Evolutionary conservation across 23 red algal genomes (phyloP), one percentile per base, ranked within the genome.

Genomic region (Gracilaria vermiculophylla): DNA sequence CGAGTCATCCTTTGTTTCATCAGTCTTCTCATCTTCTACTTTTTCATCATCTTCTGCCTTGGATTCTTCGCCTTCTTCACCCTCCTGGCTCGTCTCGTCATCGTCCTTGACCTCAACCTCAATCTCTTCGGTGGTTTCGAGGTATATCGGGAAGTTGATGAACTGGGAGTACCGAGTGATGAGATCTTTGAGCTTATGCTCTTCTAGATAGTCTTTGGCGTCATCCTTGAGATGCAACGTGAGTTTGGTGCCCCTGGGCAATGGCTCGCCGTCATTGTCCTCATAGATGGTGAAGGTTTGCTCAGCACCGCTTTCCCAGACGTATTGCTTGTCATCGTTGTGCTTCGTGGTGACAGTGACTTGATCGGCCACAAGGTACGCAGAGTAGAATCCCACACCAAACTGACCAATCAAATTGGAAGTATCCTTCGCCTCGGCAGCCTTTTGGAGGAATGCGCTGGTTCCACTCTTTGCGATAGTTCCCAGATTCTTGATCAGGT

Each of bases 361-460:
- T 34, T 64, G 62, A 82, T 98, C 92, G 31, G 91, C 84, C 43
- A 98, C 91, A 53, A 98, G 86, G 34, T 89, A 98, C 9, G 95
- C 91, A 2, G 95, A 93, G 54, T 94, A 98, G 48, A 98, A 98
- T 7, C 95, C 95, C 27, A 98, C 95, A 17, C 95, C 95, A 82
- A 98, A 98, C 90, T 94, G 90, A 16, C 95, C 95, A 70, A 98
- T 98, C 11, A 98, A 77, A 48, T 86, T 92, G 23, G 79, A 73
- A 39, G 79, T 64, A 35, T 91, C 87, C 27, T 91, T 79, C 27
- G 58, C 87, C 60, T 91, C 87, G 15, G 87, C 87, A 12, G 87
- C 87, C 62, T 98, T 69, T 82, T 98, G 69, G 24, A 98, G 43
- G 48, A 98, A 98, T 10, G 73, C 62, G 17, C 49, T 67, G 20